phyloP scores from a whole-genome alignment of 306 rosid species.

The Rosa multiflora region DNA sequence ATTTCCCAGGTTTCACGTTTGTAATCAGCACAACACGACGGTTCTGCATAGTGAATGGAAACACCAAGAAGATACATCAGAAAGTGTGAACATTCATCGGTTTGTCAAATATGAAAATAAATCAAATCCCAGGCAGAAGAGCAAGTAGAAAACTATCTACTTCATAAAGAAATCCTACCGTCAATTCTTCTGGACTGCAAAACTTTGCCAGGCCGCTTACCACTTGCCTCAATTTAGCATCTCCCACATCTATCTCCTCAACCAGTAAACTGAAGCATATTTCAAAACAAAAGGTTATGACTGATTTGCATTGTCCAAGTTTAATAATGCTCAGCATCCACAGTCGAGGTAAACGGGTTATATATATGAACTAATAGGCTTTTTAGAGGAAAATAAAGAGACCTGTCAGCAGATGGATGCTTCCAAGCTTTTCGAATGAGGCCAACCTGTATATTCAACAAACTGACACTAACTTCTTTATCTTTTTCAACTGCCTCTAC shows the following conservation, averaged over 20 bases:
- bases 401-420: slow-evolving; percentile 99
- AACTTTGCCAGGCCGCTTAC: slow-evolving; percentile 94
- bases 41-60: slow-evolving; percentile 48
- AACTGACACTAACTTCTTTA: slow-evolving; percentile 80
- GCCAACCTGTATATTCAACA: slow-evolving; percentile 91
- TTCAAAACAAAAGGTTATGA: slow-evolving; percentile 4
- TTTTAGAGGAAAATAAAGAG: background rate
- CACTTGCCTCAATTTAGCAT: slow-evolving; percentile 80
- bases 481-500: slow-evolving; percentile 57
- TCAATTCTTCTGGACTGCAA: slow-evolving; percentile 76
- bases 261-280: slow-evolving; percentile 66
- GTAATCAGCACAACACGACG: slow-evolving; percentile 81
- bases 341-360: background rate
- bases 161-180: slow-evolving; percentile 42
- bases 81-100: background rate
- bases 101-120: slow-evolving; percentile 1
- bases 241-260: slow-evolving; percentile 97
- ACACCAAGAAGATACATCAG: slow-evolving; percentile 14
- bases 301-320: background rate
- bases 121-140: background rate
- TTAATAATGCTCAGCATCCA: slow-evolving; percentile 6
- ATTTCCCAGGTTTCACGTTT: slow-evolving; percentile 96
- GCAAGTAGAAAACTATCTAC: slow-evolving; percentile 16
- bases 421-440: slow-evolving; percentile 88
- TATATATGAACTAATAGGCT: background rate